Percentiles rank a stretch among this genome's conserved stretches.
Conservation (phyloP, 176 grass and related monocot species). For the Oryza brachyantha region DNA sequence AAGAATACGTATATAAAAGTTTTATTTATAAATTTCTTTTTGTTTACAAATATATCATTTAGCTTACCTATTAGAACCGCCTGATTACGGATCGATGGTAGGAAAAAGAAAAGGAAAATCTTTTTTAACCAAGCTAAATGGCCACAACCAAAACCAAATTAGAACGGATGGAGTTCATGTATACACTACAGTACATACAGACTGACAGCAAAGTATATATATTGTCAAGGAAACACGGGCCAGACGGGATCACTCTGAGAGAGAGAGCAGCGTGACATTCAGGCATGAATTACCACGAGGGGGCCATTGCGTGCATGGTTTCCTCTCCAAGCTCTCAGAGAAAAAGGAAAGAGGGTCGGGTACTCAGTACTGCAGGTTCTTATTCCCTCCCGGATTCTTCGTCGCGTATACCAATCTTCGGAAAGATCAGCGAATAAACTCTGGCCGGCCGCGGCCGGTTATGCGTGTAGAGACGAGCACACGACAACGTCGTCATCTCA, state of each 20-base stretch:
- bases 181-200: no score
- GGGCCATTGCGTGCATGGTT: slow-evolving; percentile 17
- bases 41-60: no score
- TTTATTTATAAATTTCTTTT: no score
- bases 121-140: no score
- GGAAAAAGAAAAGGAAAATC: no score
- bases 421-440: slow-evolving; percentile 12
- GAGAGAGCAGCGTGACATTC: not conserved
- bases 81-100: no score
- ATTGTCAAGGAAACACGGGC: not conserved
- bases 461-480: slow-evolving; percentile 8
- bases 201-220: no score
- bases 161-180: no score
- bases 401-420: slow-evolving; percentile 24
- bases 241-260: not conserved
- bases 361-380: slow-evolving; percentile 1
- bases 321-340: not conserved
- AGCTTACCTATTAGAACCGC: no score
- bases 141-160: no score
- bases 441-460: not conserved
- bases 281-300: not conserved
- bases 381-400: slow-evolving; percentile 38
- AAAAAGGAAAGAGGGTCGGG: not conserved
- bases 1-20: no score
- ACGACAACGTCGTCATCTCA: slow-evolving; percentile 11